A percentile compares a stretch with the other conserved stretches of the same genome.
These are phyloP conservation scores for Hygrocybe coccinea DNA, from an alignment of 768 basidiomycete species.

Conservation along the genomic window DNA sequence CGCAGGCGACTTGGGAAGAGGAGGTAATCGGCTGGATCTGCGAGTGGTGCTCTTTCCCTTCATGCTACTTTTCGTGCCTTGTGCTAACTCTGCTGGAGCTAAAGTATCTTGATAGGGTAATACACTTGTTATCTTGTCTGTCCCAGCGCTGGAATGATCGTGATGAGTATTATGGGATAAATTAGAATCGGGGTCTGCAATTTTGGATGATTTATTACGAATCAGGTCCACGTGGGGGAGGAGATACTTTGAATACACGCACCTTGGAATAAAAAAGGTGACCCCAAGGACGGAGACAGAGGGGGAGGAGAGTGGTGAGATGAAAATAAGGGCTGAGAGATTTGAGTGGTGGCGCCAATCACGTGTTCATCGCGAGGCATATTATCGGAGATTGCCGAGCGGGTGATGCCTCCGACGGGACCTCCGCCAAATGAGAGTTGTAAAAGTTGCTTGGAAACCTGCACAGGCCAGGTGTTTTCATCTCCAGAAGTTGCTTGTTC, in stretches of 20 bases:
- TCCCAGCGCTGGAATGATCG: not conserved
- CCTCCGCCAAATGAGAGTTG: slow-evolving; percentile 42
- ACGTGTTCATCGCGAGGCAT: not conserved
- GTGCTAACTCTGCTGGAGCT: no score
- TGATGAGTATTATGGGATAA: not conserved
- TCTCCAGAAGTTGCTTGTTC: slow-evolving; percentile 38
- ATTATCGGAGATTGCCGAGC: not conserved
- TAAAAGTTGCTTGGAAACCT: slow-evolving; percentile 53
- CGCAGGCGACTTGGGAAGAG: slow-evolving; percentile 10
- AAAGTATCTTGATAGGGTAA: no score
- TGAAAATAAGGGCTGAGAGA: slow-evolving; percentile 17
- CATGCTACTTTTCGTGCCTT: not conserved
- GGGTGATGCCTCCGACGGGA: not conserved
- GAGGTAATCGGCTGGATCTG: slow-evolving; percentile 3
- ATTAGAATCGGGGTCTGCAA: not conserved
- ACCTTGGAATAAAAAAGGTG: slow-evolving; percentile 15
- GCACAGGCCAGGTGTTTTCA: slow-evolving; percentile 51
- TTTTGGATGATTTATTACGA: not conserved
- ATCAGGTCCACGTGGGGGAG: not conserved
- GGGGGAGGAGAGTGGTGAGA: slow-evolving; percentile 17
- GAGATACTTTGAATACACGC: not conserved
- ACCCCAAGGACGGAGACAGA: slow-evolving; percentile 26
- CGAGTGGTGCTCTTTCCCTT: not conserved
- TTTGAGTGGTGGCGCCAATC: not conserved
- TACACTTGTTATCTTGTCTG: no score